Percentiles rank a stretch among this genome's conserved stretches.
Evolutionary conservation across 768 basidiomycete genomes (phyloP).

Genomic region (Lactarius trivialis): DNA sequence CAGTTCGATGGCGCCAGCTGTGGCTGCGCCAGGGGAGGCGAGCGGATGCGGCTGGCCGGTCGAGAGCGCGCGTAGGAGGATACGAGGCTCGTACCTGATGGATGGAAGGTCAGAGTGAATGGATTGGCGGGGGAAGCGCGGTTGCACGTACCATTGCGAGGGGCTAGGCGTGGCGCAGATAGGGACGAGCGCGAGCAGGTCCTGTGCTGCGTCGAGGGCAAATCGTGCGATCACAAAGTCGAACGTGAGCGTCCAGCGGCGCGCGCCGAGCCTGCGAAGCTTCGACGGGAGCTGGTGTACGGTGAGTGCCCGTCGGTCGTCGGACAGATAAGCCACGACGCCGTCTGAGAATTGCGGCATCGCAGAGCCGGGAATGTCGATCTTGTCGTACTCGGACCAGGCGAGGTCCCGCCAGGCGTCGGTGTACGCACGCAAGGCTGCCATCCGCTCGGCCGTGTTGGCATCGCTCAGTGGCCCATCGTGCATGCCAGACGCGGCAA

Average conservation of each 20-base stretch:
- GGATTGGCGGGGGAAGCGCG: background rate
- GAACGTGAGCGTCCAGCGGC: background rate
- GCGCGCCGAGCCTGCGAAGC: background rate
- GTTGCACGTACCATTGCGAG: background rate
- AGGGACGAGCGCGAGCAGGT: background rate
- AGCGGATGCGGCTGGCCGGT: constrained; percentile 3
- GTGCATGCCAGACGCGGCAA: constrained; percentile 1
- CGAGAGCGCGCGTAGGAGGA: background rate
- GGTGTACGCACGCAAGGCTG: background rate
- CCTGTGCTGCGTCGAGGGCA: background rate
- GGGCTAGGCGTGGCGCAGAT: background rate
- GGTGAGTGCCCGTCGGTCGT: background rate
- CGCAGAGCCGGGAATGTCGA: background rate
- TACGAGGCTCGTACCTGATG: constrained; percentile 5
- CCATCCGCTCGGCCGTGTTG: background rate
- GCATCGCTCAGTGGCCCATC: background rate
- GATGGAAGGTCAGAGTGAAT: background rate
- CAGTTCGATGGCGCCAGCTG: background rate
- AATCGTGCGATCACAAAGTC: background rate
- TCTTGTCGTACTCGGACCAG: constrained; percentile 2
- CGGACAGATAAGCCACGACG: background rate
- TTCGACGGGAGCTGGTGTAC: background rate
- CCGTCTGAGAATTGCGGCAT: constrained; percentile 2
- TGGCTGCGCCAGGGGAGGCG: background rate
- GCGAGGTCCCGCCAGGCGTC: background rate